Evolutionary conservation across 1,139 yeast genomes (phyloP).

Genomic region (Candida gigantensis): DNA sequence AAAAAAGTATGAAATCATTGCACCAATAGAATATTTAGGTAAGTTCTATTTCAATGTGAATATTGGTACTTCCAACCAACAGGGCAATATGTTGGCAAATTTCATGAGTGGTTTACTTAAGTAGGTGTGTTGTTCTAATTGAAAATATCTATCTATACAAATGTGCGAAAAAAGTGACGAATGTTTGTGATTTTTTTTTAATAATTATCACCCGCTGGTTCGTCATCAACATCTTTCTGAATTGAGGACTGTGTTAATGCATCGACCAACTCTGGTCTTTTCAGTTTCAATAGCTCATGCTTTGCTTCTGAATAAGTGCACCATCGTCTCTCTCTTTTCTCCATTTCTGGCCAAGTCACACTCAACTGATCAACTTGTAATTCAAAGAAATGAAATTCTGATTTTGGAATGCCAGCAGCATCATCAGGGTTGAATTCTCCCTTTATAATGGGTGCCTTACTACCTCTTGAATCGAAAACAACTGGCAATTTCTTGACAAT

Average conservation of each 20-base stretch:
- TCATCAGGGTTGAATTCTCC: slow-evolving; percentile 42
- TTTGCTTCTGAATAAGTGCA: slow-evolving; percentile 72
- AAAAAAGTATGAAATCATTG: slow-evolving; percentile 29
- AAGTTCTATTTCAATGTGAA: slow-evolving; percentile 40
- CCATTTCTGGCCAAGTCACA: slow-evolving; percentile 73
- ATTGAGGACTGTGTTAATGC: slow-evolving; percentile 62
- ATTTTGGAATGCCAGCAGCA: slow-evolving; percentile 59
- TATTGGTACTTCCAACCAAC: slow-evolving; percentile 56
- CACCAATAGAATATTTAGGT: slow-evolving; percentile 52
- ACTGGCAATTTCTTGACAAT: slow-evolving; percentile 58
- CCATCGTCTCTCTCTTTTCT: slow-evolving; percentile 69
- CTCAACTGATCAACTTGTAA: slow-evolving; percentile 59
- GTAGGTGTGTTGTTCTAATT: slow-evolving; percentile 16
- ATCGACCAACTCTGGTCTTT: slow-evolving; percentile 67
- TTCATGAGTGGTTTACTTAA: slow-evolving; percentile 80
- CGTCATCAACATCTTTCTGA: slow-evolving; percentile 26
- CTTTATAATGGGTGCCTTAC: slow-evolving; percentile 53
- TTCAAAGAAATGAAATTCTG: slow-evolving; percentile 85
- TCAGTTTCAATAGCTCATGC: slow-evolving; percentile 56
- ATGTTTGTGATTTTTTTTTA: background rate
- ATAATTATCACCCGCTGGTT: background rate
- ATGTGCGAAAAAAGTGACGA: background rate
- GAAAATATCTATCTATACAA: background rate
- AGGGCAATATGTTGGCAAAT: slow-evolving; percentile 72
- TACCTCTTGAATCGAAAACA: slow-evolving; percentile 69